Evolutionary conservation across 1,284 basidiomycete species (phyloP).

Genomic region (Trametes versicolor): DNA sequence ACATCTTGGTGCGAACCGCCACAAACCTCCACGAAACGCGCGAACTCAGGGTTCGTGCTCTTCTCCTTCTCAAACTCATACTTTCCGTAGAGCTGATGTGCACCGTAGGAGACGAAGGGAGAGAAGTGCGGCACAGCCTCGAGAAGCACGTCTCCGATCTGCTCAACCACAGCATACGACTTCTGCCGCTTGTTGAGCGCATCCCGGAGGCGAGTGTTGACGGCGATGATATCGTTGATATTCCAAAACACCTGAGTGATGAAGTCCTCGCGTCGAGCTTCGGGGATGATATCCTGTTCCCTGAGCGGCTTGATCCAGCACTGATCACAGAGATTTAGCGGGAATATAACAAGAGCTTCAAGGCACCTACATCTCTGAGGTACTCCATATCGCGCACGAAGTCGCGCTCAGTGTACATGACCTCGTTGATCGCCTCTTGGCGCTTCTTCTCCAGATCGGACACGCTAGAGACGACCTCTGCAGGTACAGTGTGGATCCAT

Average conservation of each 20-base stretch:
- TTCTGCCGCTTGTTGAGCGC: conserved; percentile 97
- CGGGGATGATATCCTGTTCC: conserved; percentile 81
- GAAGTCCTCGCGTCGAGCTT: conserved; percentile 85
- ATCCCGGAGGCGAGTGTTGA: conserved; percentile 91
- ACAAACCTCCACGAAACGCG: conserved; percentile 93
- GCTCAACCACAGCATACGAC: conserved; percentile 90
- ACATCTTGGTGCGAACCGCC: neutral
- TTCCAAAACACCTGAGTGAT: conserved; percentile 99
- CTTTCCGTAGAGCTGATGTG: conserved; percentile 98
- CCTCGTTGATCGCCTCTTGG: conserved; percentile 99
- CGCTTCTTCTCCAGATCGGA: conserved; percentile 94
- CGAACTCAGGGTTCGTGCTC: conserved; percentile 91
- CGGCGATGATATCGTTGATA: conserved; percentile 91
- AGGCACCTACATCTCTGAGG: conserved; percentile 84
- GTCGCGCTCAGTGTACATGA: conserved; percentile 98
- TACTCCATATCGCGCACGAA: conserved; percentile 99
- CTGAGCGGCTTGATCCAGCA: conserved; percentile 92
- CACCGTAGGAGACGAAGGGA: conserved; percentile 95
- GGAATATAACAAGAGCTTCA: neutral
- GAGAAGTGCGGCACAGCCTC: conserved; percentile 91
- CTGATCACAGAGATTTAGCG: conserved; percentile 50
- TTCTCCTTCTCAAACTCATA: conserved; percentile 99
- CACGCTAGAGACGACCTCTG: conserved; percentile 93
- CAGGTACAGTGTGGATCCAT: conserved; percentile 97
- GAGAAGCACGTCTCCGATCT: conserved; percentile 92